A percentile compares a stretch with the other conserved stretches of the same genome.
These are phyloP conservation scores for Dactylonectria estremocensis DNA, from an alignment of 2,329 filamentous ascomycete species.

Conservation along the genomic window DNA sequence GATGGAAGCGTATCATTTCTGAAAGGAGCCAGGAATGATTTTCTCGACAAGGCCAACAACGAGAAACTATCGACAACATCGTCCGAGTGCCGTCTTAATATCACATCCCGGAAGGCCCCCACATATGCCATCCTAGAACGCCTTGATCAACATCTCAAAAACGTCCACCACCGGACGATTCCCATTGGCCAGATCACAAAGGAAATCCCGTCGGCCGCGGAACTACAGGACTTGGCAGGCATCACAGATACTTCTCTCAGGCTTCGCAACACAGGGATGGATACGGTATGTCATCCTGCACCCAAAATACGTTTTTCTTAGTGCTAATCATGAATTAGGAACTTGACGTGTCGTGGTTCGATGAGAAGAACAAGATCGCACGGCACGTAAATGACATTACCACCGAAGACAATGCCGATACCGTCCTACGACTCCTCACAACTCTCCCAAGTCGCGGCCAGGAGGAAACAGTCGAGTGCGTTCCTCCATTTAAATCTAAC, in stretches of 20 bases:
- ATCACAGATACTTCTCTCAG: constrained; percentile 54
- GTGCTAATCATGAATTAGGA: constrained; percentile 43
- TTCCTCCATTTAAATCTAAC: constrained; percentile 30
- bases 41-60: constrained; percentile 51
- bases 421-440: constrained; percentile 63
- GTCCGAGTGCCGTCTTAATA: constrained; percentile 46
- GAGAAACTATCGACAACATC: constrained; percentile 48
- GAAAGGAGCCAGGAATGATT: constrained; percentile 48
- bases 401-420: constrained; percentile 60
- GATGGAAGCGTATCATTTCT: constrained; percentile 43
- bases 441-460: constrained; percentile 37
- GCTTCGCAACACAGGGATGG: constrained; percentile 30
- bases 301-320: not conserved
- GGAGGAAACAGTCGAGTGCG: constrained; percentile 37
- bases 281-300: constrained; percentile 40
- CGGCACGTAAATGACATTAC: not conserved
- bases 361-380: constrained; percentile 39
- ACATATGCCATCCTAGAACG: constrained; percentile 54
- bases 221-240: constrained; percentile 50
- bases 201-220: constrained; percentile 32
- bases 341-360: constrained; percentile 61
- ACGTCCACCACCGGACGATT: constrained; percentile 47
- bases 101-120: constrained; percentile 50
- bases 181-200: constrained; percentile 42
- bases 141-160: constrained; percentile 50